These are phyloP conservation scores for Globisporangium abappressorium DNA, from an alignment of 352 stramenopile species.

Conservation along the genomic window DNA sequence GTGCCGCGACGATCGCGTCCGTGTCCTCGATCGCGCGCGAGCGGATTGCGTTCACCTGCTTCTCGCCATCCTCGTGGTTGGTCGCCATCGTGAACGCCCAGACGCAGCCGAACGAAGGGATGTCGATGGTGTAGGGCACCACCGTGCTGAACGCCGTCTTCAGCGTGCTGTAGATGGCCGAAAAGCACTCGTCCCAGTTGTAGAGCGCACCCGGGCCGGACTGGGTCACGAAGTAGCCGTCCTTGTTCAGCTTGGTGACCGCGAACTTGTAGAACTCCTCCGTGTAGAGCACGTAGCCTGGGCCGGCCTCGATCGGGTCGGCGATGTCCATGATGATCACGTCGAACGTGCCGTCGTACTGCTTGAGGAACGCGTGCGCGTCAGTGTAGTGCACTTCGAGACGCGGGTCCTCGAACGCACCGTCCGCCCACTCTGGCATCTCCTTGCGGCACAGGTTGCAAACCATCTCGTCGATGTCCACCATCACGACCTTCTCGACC, in stretches of 20 bases:
- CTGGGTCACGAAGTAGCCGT: slow-evolving; percentile 92
- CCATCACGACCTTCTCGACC: slow-evolving; percentile 95
- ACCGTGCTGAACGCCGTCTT: slow-evolving; percentile 89
- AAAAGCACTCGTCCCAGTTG: slow-evolving; percentile 92
- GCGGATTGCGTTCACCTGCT: slow-evolving; percentile 45
- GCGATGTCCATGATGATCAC: slow-evolving; percentile 97
- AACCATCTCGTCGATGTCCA: slow-evolving; percentile 94
- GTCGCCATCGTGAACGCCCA: slow-evolving; percentile 94
- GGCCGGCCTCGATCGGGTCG: slow-evolving; percentile 92
- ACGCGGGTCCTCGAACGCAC: slow-evolving; percentile 87
- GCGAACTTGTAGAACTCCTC: slow-evolving; percentile 93
- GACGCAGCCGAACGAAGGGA: slow-evolving; percentile 92
- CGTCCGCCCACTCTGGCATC: slow-evolving; percentile 92
- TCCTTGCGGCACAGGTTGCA: slow-evolving; percentile 93
- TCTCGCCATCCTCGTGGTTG: slow-evolving; percentile 60
- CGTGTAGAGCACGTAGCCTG: slow-evolving; percentile 85
- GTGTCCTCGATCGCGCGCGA: slow-evolving; percentile 60
- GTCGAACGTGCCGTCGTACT: slow-evolving; percentile 85
- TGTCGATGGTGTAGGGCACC: slow-evolving; percentile 89
- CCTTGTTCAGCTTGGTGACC: slow-evolving; percentile 75
- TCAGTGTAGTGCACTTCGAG: slow-evolving; percentile 92
- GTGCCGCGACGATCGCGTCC: slow-evolving; percentile 56
- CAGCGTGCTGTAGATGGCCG: slow-evolving; percentile 92
- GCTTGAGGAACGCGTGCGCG: slow-evolving; percentile 87
- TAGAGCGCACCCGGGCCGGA: slow-evolving; percentile 87